Base-by-base conservation (phyloP, 148 eudicot genomes). In the Rhododendron kiyosumense region DNA sequence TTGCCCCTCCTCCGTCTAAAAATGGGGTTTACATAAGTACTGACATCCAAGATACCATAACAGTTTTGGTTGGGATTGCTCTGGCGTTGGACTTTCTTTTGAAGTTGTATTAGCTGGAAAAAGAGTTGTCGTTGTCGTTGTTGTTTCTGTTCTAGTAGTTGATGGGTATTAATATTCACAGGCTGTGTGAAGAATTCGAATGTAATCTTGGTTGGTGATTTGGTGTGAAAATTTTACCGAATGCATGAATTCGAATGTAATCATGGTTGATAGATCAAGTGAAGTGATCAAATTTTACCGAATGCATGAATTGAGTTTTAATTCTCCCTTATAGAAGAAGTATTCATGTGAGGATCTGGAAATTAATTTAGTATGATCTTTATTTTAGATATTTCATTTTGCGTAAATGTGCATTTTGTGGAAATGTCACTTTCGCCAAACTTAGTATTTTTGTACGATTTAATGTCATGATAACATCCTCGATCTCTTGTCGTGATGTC, bases 1-100 rank as follows among this genome's bases (percentile, higher is more conserved):
- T 89, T 22, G 92, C 91, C 24, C 79, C 79, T 7, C 14, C 92
- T 63, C 89, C 90, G 20, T 83, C 80, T 11, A 79, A 38, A 34
- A 90, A 82, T 51, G 41, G 81, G 22, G 87, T 49, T 51, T 18
- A 10, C 7, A 18, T 20, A 14, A n/a, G n/a, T n/a, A n/a, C n/a
- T n/a, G 59, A 2, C 30, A 12, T 67, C 32, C 52, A 36, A n/a
- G 12, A 78, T 20, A 52, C 79, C 26, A 7, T 87, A 0, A 24
- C 1, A 34, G 2, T 34, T 65, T 67, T n/a, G 69, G 43, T 61
- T 45, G 14, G 13, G 46, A 41, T 78, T 61, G 38, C 83, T 48
- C 7, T 65, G 9, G 36, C 24, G 22, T 87, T 65, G 83, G 67
- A 41, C 20, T 30, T 77, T 15, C 43, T 78, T 79, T 48, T 46